These are phyloP conservation scores for Biscogniauxia sp. DNA, from an alignment of 2,329 filamentous ascomycete genomes.

Conservation along the genomic window DNA sequence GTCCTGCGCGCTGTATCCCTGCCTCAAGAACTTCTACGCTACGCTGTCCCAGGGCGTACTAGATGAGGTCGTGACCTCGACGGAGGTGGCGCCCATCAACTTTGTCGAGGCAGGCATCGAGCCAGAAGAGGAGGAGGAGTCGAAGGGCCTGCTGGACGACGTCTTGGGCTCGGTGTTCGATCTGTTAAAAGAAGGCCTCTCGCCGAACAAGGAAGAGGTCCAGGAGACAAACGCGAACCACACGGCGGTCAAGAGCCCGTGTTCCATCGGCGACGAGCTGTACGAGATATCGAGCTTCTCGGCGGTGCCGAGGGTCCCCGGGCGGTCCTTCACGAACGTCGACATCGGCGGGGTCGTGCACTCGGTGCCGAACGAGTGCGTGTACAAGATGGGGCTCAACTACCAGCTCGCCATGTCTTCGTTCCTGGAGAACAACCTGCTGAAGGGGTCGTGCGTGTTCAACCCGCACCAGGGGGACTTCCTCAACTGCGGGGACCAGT, in stretches of 20 bases:
- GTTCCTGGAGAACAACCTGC: conserved; percentile 9
- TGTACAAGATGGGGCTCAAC: conserved; percentile 15
- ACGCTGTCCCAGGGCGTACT: conserved; percentile 11
- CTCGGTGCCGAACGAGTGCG: conserved; percentile 14
- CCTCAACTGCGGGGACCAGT: conserved; percentile 8
- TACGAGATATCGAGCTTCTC: conserved; percentile 14
- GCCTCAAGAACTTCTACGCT: conserved; percentile 18
- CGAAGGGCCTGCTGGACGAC: too few species aligned
- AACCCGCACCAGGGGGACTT: conserved; percentile 7
- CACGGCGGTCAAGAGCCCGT: conserved; percentile 16
- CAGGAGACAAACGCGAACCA: conserved; percentile 8
- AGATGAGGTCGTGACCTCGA: conserved; percentile 14
- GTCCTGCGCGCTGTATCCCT: conserved; percentile 19
- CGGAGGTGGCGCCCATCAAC: conserved; percentile 12
- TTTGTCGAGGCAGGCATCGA: conserved; percentile 8
- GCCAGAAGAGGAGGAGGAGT: background rate
- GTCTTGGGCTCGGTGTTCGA: too few species aligned
- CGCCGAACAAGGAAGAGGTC: background rate
- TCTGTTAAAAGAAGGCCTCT: background rate
- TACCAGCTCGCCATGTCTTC: conserved; percentile 5
- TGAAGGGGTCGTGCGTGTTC: conserved; percentile 10
- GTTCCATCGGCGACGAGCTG: conserved; percentile 8
- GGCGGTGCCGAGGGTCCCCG: conserved; percentile 3
- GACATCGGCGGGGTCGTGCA: conserved; percentile 14
- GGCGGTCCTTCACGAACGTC: conserved; percentile 9